phyloP scores from a whole-genome alignment of 257 asterid genomes.

The Oldenlandia corymbosa region DNA sequence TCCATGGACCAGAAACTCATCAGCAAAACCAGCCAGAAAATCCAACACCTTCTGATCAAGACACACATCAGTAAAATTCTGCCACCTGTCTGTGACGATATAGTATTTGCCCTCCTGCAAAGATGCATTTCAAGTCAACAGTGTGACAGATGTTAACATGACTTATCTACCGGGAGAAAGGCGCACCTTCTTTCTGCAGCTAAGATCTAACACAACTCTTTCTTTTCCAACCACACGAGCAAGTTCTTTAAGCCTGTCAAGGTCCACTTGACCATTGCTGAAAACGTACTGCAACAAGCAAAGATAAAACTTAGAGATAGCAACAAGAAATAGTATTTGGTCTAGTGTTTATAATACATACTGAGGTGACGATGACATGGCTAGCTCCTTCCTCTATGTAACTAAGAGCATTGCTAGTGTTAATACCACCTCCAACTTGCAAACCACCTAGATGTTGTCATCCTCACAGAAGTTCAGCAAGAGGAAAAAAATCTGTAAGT shows the following conservation, averaged over 20 bases:
- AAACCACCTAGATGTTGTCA: constrained; percentile 75
- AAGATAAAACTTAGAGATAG: constrained; percentile 6
- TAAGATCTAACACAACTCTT: constrained; percentile 87
- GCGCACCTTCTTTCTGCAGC: constrained; percentile 89
- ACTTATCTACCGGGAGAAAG: constrained; percentile 11
- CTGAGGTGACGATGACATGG: constrained; percentile 94
- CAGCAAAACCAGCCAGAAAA: constrained; percentile 68
- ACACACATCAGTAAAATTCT: constrained; percentile 79
- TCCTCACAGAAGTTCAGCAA: constrained; percentile 33
- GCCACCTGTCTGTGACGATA: constrained; percentile 97
- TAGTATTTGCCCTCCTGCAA: constrained; percentile 68
- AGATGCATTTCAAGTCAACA: constrained; percentile 10
- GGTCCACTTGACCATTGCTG: constrained; percentile 76
- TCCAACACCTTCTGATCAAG: constrained; percentile 61
- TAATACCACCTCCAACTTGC: constrained; percentile 99
- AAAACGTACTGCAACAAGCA: constrained; percentile 66
- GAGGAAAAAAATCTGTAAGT: constrained; percentile 29
- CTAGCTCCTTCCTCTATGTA: constrained; percentile 94
- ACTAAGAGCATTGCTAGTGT: constrained; percentile 63
- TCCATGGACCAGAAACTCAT: constrained; percentile 96
- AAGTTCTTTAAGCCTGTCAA: constrained; percentile 74
- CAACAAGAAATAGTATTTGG: background rate
- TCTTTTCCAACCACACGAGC: constrained; percentile 62
- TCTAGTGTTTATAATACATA: constrained; percentile 35
- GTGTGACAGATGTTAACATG: background rate